Evolutionary conservation across 2,329 filamentous ascomycete species (phyloP).

Genomic region (Lasiodiplodia theobromae): DNA sequence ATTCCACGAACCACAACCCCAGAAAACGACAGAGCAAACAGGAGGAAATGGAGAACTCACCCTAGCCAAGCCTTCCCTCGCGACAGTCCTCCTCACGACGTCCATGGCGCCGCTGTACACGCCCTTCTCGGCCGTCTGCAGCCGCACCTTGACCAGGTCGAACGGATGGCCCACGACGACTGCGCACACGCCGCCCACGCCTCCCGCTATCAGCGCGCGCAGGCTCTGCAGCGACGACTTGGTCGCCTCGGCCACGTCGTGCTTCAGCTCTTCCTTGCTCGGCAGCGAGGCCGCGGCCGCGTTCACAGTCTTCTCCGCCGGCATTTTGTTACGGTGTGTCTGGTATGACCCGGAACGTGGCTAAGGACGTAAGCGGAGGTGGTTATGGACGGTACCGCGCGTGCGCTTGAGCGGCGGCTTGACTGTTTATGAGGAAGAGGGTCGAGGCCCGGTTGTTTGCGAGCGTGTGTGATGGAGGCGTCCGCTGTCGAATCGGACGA

Average conservation of each 20-base stretch:
- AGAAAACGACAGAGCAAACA: slow-evolving; percentile 20
- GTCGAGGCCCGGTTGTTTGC: neutral
- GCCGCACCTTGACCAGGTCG: slow-evolving; percentile 94
- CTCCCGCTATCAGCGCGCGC: slow-evolving; percentile 85
- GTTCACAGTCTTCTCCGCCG: slow-evolving; percentile 12
- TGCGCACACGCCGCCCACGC: slow-evolving; percentile 91
- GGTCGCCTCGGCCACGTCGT: slow-evolving; percentile 58
- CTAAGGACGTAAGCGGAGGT: neutral
- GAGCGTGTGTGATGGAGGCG: neutral
- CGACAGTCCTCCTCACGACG: slow-evolving; percentile 87
- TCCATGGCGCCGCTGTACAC: slow-evolving; percentile 91
- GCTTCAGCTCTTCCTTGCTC: slow-evolving; percentile 55
- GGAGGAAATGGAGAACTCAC: slow-evolving; percentile 44
- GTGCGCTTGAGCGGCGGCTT: neutral
- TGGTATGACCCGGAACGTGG: neutral
- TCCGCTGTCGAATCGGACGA: slow-evolving; percentile 18
- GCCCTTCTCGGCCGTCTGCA: slow-evolving; percentile 94
- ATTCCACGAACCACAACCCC: neutral
- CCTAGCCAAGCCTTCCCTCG: slow-evolving; percentile 77
- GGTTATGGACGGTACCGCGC: neutral
- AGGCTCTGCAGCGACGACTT: slow-evolving; percentile 68
- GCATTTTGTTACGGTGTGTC: neutral
- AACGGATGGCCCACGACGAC: slow-evolving; percentile 95
- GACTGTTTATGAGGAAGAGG: neutral
- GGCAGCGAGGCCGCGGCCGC: slow-evolving; percentile 6